phyloP scores from a whole-genome alignment of 306 rosid genomes.

The Sindora glabra region DNA sequence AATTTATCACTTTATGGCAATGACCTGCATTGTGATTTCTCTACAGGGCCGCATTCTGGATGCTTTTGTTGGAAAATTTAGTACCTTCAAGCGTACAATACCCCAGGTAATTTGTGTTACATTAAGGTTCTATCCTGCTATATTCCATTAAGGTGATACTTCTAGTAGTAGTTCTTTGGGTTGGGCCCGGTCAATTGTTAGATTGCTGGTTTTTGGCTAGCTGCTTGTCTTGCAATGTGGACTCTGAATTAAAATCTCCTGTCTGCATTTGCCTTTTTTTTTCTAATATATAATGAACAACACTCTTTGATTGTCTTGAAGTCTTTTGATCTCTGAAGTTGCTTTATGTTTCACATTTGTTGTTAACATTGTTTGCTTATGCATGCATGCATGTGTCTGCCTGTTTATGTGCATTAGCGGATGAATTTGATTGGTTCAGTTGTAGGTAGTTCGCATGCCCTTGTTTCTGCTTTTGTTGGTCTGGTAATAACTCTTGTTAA shows the following conservation, averaged over 20 bases:
- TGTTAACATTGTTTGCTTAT: background rate
- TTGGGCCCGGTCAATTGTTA: background rate
- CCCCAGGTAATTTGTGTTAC: slow-evolving; percentile 64
- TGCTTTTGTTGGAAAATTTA: slow-evolving; percentile 95
- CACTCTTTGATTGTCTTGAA: background rate
- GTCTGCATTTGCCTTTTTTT: background rate
- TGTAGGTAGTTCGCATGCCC: background rate
- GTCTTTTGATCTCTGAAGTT: background rate
- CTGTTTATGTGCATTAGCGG: background rate
- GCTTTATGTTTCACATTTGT: background rate
- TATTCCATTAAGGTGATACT: background rate
- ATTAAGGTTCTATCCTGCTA: background rate
- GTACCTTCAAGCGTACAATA: slow-evolving; percentile 89
- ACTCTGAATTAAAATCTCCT: background rate
- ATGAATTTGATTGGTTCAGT: background rate
- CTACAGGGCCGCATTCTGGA: slow-evolving; percentile 91
- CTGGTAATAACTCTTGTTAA: background rate
- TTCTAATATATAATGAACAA: background rate
- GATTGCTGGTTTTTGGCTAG: background rate
- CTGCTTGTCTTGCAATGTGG: background rate
- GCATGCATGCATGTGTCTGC: background rate
- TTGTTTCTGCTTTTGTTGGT: background rate
- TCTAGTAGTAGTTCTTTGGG: slow-evolving; percentile 1
- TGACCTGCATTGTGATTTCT: slow-evolving; percentile 11
- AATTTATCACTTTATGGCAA: slow-evolving; percentile 15